Evolutionary conservation across 768 basidiomycete species (phyloP).

Genomic region (Kwoniella dejecticola): DNA sequence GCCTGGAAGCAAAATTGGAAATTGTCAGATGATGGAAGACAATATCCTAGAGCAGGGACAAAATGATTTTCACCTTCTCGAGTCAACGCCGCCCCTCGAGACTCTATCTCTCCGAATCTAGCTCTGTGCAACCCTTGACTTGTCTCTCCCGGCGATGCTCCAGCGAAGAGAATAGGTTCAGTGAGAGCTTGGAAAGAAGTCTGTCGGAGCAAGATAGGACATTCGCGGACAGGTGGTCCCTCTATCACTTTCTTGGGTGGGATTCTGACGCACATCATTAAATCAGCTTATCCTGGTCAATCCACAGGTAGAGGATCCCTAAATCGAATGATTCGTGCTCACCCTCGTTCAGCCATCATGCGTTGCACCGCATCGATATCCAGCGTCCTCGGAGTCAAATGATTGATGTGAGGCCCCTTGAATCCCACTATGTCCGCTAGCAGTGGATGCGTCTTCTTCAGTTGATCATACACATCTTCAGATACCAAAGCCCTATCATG

Average conservation of each 20-base stretch:
- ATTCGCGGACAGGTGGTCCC: constrained; percentile 42
- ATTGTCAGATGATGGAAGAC: too few species aligned
- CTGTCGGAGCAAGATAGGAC: constrained; percentile 49
- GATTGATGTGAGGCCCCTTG: constrained; percentile 49
- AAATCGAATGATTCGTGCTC: constrained; percentile 6
- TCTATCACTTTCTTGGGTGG: constrained; percentile 51
- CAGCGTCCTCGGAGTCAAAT: constrained; percentile 50
- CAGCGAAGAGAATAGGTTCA: constrained; percentile 44
- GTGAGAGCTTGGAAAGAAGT: constrained; percentile 51
- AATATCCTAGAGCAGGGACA: too few species aligned
- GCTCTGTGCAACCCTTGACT: constrained; percentile 38
- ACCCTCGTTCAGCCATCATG: constrained; percentile 44
- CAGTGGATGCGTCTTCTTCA: constrained; percentile 35
- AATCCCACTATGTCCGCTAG: constrained; percentile 51
- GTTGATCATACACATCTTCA: constrained; percentile 32
- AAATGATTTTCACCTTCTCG: constrained; percentile 36
- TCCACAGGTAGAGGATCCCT: not conserved
- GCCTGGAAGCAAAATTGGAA: constrained; percentile 9
- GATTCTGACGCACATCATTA: constrained; percentile 27
- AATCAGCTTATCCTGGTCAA: not conserved
- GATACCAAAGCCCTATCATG: constrained; percentile 38
- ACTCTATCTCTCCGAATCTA: constrained; percentile 53
- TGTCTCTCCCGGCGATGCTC: constrained; percentile 10
- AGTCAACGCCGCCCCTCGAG: constrained; percentile 46
- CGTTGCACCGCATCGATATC: constrained; percentile 51